These are phyloP conservation scores for Aspergillus sp. DNA, from an alignment of 2,329 filamentous ascomycete genomes.

Conservation along the genomic window DNA sequence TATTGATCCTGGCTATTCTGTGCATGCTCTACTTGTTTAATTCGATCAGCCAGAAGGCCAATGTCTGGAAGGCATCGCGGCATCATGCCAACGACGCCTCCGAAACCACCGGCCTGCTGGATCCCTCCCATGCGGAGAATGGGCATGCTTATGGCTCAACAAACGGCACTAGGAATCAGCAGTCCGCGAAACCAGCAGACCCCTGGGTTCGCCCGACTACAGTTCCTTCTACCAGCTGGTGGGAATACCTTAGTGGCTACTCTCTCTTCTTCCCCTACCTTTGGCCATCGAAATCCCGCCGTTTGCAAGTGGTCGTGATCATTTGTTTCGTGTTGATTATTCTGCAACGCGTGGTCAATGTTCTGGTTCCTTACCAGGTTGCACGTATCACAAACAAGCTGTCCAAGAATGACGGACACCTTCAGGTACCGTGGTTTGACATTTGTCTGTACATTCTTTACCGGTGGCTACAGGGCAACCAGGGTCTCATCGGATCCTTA, in stretches of 20 bases:
- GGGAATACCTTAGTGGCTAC: slow-evolving; percentile 91
- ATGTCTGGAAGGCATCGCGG: slow-evolving; percentile 31
- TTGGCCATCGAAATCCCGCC: slow-evolving; percentile 81
- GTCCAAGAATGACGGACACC: slow-evolving; percentile 54
- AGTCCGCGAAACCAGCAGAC: slow-evolving; percentile 52
- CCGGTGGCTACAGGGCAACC: slow-evolving; percentile 81
- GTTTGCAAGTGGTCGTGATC: slow-evolving; percentile 74
- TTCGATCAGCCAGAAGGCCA: slow-evolving; percentile 45
- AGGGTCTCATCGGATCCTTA: slow-evolving; percentile 79
- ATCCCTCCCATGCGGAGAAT: slow-evolving; percentile 43
- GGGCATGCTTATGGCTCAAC: slow-evolving; percentile 53
- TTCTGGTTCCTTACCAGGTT: slow-evolving; percentile 79
- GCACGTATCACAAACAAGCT: slow-evolving; percentile 77
- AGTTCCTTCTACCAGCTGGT: slow-evolving; percentile 86
- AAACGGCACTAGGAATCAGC: slow-evolving; percentile 36
- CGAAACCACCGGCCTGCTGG: slow-evolving; percentile 44
- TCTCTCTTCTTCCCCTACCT: slow-evolving; percentile 93
- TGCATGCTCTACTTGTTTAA: slow-evolving; percentile 58
- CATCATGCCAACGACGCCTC: slow-evolving; percentile 36
- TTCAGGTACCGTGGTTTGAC: slow-evolving; percentile 67
- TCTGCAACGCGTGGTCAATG: slow-evolving; percentile 78
- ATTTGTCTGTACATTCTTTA: slow-evolving; percentile 76
- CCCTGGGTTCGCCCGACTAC: slow-evolving; percentile 89
- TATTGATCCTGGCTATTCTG: slow-evolving; percentile 64
- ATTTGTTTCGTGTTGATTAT: slow-evolving; percentile 80